Percentiles rank a stretch among this genome's conserved stretches.
phyloP scores from a whole-genome alignment of 345 rosid species.

The Acer campestre region DNA sequence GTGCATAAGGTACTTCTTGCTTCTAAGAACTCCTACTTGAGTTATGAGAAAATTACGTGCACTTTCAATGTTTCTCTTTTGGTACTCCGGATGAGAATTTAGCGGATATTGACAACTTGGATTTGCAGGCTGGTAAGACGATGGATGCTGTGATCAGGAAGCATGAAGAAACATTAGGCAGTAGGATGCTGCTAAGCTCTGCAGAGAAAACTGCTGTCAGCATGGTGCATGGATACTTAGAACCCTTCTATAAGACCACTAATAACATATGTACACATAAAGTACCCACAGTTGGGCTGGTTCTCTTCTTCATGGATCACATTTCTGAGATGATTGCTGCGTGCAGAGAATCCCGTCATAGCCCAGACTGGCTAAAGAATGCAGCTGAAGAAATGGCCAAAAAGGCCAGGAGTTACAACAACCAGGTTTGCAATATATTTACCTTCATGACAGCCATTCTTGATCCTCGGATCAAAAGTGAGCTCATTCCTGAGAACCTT shows the following conservation, averaged over 20 bases:
- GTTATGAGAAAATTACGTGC: neutral
- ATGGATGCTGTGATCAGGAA: conserved; percentile 78
- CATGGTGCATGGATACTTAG: conserved; percentile 68
- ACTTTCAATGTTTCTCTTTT: neutral
- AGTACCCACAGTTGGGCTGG: conserved; percentile 76
- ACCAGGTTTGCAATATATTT: conserved; percentile 75
- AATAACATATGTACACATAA: conserved; percentile 73
- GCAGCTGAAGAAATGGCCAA: conserved; percentile 87
- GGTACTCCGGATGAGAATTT: neutral
- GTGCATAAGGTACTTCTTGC: conserved; percentile 62
- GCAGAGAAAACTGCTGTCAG: conserved; percentile 65
- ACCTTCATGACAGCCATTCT: conserved; percentile 88
- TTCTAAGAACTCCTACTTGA: neutral
- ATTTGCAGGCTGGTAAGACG: conserved; percentile 72
- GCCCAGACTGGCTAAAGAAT: conserved; percentile 79
- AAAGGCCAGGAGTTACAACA: conserved; percentile 71
- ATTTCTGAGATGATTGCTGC: conserved; percentile 72
- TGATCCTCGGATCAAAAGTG: conserved; percentile 86
- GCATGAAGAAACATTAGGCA: conserved; percentile 59
- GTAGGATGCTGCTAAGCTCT: conserved; percentile 55
- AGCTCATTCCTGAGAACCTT: conserved; percentile 81
- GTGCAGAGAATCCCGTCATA: conserved; percentile 72
- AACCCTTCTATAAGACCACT: conserved; percentile 83
- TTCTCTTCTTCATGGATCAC: conserved; percentile 96
- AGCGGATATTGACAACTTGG: conserved; percentile 17